phyloP scores from a whole-genome alignment of 2,329 filamentous ascomycete genomes.

The Emergomyces orientalis region DNA sequence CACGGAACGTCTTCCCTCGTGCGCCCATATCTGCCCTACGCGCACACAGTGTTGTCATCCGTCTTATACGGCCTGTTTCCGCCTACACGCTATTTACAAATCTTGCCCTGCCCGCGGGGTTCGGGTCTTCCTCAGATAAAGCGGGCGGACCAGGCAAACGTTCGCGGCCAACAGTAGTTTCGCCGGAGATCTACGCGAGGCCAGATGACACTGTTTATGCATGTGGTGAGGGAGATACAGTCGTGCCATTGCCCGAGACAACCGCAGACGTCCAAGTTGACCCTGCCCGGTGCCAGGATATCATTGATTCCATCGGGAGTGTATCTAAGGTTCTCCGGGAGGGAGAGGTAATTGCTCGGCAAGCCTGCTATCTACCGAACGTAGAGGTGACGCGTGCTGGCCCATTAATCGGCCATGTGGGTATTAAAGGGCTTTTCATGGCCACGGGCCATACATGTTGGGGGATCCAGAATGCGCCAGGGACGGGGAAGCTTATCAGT shows the following conservation, averaged over 20 bases:
- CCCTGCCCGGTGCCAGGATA: conserved; percentile 67
- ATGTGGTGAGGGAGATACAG: conserved; percentile 78
- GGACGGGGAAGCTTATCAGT: conserved; percentile 70
- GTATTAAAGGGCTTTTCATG: conserved; percentile 63
- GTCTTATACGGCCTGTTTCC: conserved; percentile 44
- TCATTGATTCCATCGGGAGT: conserved; percentile 63
- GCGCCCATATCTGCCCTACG: conserved; percentile 53
- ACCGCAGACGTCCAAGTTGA: conserved; percentile 70
- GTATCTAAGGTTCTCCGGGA: conserved; percentile 52
- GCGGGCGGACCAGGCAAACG: conserved; percentile 26
- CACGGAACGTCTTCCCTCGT: conserved; percentile 41
- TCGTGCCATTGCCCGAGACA: conserved; percentile 63
- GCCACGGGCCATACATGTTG: conserved; percentile 93
- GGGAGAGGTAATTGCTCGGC: conserved; percentile 61
- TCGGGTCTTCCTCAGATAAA: conserved; percentile 42
- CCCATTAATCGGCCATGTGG: conserved; percentile 69
- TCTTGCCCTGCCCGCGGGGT: conserved; percentile 62
- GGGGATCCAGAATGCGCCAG: conserved; percentile 95
- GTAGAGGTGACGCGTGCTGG: conserved; percentile 50
- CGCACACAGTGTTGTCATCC: conserved; percentile 55
- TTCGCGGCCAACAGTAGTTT: conserved; percentile 54
- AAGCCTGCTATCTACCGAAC: conserved; percentile 89
- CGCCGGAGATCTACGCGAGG: conserved; percentile 88
- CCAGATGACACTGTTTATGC: conserved; percentile 86
- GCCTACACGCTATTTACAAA: conserved; percentile 61